Percentiles rank a stretch among this genome's conserved stretches.
phyloP scores from a whole-genome alignment of 352 stramenopile species.

The Phytophthora pini region DNA sequence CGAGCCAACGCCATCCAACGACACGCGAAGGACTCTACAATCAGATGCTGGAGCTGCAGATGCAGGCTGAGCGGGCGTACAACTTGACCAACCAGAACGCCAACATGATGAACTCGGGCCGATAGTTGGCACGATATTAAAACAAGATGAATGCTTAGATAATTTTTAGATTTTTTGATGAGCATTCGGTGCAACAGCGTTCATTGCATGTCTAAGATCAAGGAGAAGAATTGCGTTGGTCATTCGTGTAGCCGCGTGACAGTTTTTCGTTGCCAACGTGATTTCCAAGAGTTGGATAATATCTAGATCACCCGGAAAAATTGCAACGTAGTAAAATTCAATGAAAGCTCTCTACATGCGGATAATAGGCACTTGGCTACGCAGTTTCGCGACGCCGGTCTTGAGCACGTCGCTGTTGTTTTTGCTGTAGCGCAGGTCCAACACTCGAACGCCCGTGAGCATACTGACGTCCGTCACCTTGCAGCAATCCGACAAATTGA shows the following conservation, averaged over 20 bases:
- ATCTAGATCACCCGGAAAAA: too few species aligned
- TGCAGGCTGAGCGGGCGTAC: constrained; percentile 70
- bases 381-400: constrained; percentile 33
- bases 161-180: background rate
- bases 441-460: constrained; percentile 61
- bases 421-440: constrained; percentile 72
- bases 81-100: constrained; percentile 80
- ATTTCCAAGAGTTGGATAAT: too few species aligned
- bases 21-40: constrained; percentile 74
- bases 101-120: constrained; percentile 49
- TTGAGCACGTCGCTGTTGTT: constrained; percentile 27
- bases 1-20: constrained; percentile 16
- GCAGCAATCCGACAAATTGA: constrained; percentile 71
- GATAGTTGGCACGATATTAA: constrained; percentile 37
- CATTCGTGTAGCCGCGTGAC: too few species aligned
- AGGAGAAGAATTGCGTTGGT: background rate
- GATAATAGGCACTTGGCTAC: constrained; percentile 35
- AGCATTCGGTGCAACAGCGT: background rate
- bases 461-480: constrained; percentile 55
- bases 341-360: constrained; percentile 31
- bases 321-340: too few species aligned
- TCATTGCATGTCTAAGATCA: background rate
- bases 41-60: constrained; percentile 80
- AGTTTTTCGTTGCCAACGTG: too few species aligned
- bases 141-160: constrained; percentile 16